These are phyloP conservation scores for Fusarium fracticaudum DNA, from an alignment of 2,329 filamentous ascomycete genomes.

Conservation along the genomic window DNA sequence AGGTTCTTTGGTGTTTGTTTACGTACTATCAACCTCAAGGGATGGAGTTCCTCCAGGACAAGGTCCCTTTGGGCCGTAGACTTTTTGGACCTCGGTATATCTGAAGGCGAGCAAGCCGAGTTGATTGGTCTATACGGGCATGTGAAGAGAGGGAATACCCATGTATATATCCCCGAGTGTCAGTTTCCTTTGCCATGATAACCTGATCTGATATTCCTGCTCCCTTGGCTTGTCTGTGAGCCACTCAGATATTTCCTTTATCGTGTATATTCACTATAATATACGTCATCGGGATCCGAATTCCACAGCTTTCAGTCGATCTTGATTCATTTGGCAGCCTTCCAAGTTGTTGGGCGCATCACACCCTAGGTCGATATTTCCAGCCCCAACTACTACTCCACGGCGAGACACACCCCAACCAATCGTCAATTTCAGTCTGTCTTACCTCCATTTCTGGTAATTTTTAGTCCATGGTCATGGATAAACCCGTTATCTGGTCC, in stretches of 20 bases:
- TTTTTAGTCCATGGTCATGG: background rate
- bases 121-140: background rate
- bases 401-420: background rate
- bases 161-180: background rate
- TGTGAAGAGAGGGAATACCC: background rate
- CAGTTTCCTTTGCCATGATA: background rate
- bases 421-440: background rate
- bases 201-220: background rate
- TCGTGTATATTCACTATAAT: background rate
- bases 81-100: conserved; percentile 8
- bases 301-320: background rate
- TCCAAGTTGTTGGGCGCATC: background rate
- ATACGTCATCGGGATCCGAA: background rate
- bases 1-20: background rate
- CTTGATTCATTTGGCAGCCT: background rate
- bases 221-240: background rate
- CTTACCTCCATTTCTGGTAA: background rate
- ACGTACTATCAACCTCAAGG: conserved; percentile 7
- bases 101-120: background rate
- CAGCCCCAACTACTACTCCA: background rate
- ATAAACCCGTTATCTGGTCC: background rate
- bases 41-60: conserved; percentile 6
- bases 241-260: background rate
- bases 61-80: conserved; percentile 1
- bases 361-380: background rate